A percentile compares a stretch with the other conserved stretches of the same genome.
phyloP scores from a whole-genome alignment of 345 rosid species.

The Populus ilicifolia region DNA sequence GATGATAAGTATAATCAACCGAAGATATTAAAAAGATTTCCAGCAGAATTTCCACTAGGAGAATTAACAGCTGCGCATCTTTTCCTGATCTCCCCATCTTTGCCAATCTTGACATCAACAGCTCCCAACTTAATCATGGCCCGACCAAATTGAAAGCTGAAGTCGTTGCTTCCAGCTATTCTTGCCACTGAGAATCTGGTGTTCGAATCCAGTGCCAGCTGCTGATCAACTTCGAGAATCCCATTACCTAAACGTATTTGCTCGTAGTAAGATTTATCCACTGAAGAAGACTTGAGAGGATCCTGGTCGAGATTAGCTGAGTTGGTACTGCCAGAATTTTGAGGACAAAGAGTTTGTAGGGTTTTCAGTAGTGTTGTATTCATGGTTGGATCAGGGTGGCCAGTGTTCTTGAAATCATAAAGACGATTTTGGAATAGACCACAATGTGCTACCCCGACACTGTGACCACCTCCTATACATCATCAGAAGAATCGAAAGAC shows the following conservation, averaged over 20 bases:
- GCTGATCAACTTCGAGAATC: conserved; percentile 50
- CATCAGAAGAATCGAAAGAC: neutral
- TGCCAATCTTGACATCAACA: conserved; percentile 15
- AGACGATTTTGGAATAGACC: conserved; percentile 48
- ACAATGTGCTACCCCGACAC: conserved; percentile 53
- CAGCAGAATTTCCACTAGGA: neutral
- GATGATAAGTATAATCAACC: too few relatives aligned
- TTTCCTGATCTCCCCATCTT: conserved; percentile 45
- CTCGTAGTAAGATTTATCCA: conserved; percentile 54
- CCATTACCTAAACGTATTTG: conserved; percentile 33
- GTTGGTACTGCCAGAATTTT: conserved; percentile 1
- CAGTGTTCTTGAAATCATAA: conserved; percentile 40
- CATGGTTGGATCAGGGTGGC: conserved; percentile 57
- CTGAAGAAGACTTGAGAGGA: conserved; percentile 18
- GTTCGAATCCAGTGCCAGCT: conserved; percentile 27
- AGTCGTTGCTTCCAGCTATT: conserved; percentile 31
- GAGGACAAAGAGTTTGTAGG: conserved; percentile 22
- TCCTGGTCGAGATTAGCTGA: conserved; percentile 46
- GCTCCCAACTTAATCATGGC: conserved; percentile 61
- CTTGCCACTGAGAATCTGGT: conserved; percentile 30
- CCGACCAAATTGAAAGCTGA: conserved; percentile 36
- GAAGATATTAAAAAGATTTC: neutral
- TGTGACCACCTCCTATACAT: conserved; percentile 53
- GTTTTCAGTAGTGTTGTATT: conserved; percentile 26
- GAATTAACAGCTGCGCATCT: conserved; percentile 42